Base-by-base conservation (phyloP, 2,329 filamentous ascomycete species). In the Cercospora berteroae region DNA sequence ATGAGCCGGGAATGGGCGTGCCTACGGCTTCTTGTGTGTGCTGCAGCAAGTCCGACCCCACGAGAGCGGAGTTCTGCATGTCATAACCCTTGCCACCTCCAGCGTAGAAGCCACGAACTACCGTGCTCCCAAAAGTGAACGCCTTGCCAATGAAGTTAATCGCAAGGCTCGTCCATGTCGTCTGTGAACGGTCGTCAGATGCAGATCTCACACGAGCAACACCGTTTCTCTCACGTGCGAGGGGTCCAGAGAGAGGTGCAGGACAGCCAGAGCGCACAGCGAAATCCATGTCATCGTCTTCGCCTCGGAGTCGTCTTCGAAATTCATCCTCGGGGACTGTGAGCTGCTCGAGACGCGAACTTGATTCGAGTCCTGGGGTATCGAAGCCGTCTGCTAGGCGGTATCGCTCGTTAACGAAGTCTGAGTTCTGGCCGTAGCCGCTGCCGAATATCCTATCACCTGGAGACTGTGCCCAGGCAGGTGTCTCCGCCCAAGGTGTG, bases 31-130 rank as follows among this genome's bases (percentile, higher is more conserved):
- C 36, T n/a, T 20, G 58, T 27, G 61, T 73, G n/a, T 67, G 76
- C 69, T 67, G 74, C 71, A 67, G 68, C 67, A 68, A n/a, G 23
- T 71, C 63, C 55, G 65, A 62, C 23, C 69, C 67, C 12, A 71
- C 65, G 4, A 67, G 52, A 18, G 63, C 50, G 12, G 66, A 68
- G 16, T 62, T 56, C 44, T 58, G 69, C 36, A 92, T 81, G 6
- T 85, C 81, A 75, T 94, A 96, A 27, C 88, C 88, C 67, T 83
- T 84, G 8, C 94, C 94, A 3, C 90, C 92, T 7, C 94, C 94
- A 12, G 94, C 93, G 69, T 94, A 89, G 78, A 97, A 97, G 0
- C 94, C 94, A 64, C 86, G 86, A 75, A 97, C 96, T 0, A 90
- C 87, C 25, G 77, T 82, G 4, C 82, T 87, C 81, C 94, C 97